Conservation (phyloP, 1,284 basidiomycete species). For the Pascua sp. region DNA sequence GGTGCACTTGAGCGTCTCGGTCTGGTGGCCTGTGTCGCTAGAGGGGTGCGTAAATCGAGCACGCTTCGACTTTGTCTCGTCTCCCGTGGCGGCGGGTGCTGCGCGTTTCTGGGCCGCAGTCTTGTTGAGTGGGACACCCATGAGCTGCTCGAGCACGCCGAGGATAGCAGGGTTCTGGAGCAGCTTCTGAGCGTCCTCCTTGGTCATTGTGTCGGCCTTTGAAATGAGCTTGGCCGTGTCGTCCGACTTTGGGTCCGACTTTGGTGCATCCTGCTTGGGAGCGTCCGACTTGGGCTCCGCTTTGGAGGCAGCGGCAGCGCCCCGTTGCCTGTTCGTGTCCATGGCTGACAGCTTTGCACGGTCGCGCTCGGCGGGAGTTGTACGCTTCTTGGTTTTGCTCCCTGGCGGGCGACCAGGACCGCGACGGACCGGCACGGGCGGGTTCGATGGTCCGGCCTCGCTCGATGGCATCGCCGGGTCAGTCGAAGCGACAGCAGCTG, state of each 20-base stretch:
- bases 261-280: too few relatives aligned
- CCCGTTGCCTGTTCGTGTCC: neutral
- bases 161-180: conserved; percentile 29
- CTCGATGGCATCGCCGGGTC: too few relatives aligned
- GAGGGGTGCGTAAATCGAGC: neutral
- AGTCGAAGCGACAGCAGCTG: too few relatives aligned
- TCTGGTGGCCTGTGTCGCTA: neutral
- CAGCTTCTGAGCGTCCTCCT: conserved; percentile 38
- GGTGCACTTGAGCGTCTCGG: conserved; percentile 27
- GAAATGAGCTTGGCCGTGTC: too few relatives aligned
- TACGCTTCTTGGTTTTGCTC: too few relatives aligned
- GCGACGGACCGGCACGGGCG: too few relatives aligned
- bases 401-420: too few relatives aligned
- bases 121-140: conserved; percentile 19
- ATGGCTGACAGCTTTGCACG: neutral
- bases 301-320: too few relatives aligned
- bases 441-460: too few relatives aligned
- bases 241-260: too few relatives aligned
- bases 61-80: conserved; percentile 8
- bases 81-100: conserved; percentile 1
- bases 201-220: conserved; percentile 32
- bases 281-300: too few relatives aligned
- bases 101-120: conserved; percentile 9
- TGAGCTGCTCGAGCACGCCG: conserved; percentile 31
- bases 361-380: neutral